Conservation (phyloP, 179 eudicot species). For the Sideroxylon spinosum region DNA sequence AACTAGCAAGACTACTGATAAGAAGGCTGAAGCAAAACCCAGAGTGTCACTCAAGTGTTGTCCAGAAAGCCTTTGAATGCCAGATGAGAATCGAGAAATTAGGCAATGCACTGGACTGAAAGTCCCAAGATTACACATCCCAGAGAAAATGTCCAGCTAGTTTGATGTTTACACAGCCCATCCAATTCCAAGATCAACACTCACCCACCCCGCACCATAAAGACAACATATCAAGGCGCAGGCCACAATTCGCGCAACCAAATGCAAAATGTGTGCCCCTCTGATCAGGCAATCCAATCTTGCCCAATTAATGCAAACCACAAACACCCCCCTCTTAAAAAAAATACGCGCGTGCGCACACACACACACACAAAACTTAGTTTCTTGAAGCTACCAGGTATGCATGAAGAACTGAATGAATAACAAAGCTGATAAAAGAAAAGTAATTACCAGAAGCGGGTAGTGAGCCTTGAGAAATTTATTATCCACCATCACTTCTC, state of each 20-base stretch:
- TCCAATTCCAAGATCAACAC: neutral
- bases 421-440: slow-evolving; percentile 8
- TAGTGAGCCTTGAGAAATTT: slow-evolving; percentile 77
- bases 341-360: too few relatives aligned
- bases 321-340: too few relatives aligned
- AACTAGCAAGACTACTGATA: neutral
- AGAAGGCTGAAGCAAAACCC: neutral
- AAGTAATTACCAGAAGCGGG: slow-evolving; percentile 67
- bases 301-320: neutral
- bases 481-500: slow-evolving; percentile 78
- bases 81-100: neutral
- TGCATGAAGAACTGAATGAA: neutral
- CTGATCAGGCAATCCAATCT: neutral
- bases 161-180: neutral
- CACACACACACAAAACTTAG: neutral
- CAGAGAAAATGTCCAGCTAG: neutral
- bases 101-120: neutral
- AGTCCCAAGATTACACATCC: neutral
- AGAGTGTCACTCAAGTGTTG: neutral
- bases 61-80: neutral
- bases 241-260: neutral
- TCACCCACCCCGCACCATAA: neutral
- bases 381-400: neutral
- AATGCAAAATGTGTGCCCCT: neutral
- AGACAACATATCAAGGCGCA: neutral